Conservation (phyloP, 768 basidiomycete genomes). For the Phaeolepiota aurea region DNA sequence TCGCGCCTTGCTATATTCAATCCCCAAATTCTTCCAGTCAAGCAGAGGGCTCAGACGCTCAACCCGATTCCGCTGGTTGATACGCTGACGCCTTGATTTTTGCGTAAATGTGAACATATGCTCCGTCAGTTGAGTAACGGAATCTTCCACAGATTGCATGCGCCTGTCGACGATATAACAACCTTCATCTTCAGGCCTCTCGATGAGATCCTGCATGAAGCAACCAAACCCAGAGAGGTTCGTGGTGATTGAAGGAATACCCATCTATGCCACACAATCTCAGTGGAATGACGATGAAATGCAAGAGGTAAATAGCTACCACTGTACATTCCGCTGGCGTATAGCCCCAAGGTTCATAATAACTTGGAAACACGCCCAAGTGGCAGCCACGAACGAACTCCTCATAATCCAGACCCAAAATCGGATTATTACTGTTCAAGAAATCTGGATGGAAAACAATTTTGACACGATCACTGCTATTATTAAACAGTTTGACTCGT, state of each 20-base stretch:
- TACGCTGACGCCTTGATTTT: slow-evolving; percentile 91
- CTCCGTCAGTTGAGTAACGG: slow-evolving; percentile 75
- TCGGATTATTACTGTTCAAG: slow-evolving; percentile 95
- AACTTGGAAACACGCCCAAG: slow-evolving; percentile 96
- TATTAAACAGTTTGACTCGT: slow-evolving; percentile 90
- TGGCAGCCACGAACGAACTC: slow-evolving; percentile 99
- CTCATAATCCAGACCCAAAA: slow-evolving; percentile 95
- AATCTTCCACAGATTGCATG: slow-evolving; percentile 83
- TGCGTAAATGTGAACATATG: slow-evolving; percentile 67
- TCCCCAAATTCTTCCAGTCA: slow-evolving; percentile 97
- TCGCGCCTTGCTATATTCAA: slow-evolving; percentile 94
- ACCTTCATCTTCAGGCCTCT: slow-evolving; percentile 88
- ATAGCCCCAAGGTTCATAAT: slow-evolving; percentile 96
- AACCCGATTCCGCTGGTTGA: slow-evolving; percentile 97
- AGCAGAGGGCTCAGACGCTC: slow-evolving; percentile 88
- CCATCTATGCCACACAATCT: slow-evolving; percentile 63
- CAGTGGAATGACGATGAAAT: too few species aligned
- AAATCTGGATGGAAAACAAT: slow-evolving; percentile 98
- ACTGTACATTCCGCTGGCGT: slow-evolving; percentile 99
- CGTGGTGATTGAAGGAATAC: slow-evolving; percentile 94
- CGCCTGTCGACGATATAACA: slow-evolving; percentile 96
- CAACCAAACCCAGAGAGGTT: slow-evolving; percentile 97
- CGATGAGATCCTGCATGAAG: slow-evolving; percentile 98
- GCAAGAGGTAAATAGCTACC: slow-evolving; percentile 29
- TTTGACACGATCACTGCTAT: slow-evolving; percentile 84